These are phyloP conservation scores for Arxiozyma slooffiae DNA, from an alignment of 1,139 yeast genomes.

Conservation along the genomic window DNA sequence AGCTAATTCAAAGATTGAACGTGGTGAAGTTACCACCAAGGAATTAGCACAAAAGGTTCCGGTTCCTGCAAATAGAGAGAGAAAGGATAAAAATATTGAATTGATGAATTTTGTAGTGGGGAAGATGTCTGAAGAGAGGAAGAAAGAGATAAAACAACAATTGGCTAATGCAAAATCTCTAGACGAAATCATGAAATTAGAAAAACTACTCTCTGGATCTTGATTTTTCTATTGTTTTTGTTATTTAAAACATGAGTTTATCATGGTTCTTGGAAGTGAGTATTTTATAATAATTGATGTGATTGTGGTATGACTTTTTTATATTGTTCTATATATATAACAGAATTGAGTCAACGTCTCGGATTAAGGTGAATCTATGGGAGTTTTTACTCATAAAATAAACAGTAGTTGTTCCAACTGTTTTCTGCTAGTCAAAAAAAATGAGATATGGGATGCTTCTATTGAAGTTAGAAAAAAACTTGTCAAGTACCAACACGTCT, in stretches of 20 bases:
- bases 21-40: too few species aligned
- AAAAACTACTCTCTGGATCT: conserved; percentile 33
- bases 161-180: conserved; percentile 55
- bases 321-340: too few species aligned
- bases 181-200: conserved; percentile 67
- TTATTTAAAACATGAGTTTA: too few species aligned
- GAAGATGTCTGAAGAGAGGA: conserved; percentile 45
- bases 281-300: too few species aligned
- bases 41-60: background rate
- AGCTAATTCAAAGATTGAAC: conserved; percentile 31
- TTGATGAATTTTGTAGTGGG: conserved; percentile 30
- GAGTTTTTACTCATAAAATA: too few species aligned
- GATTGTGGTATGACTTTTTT: too few species aligned
- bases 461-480: background rate
- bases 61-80: background rate
- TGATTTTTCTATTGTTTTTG: background rate
- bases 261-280: background rate
- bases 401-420: background rate
- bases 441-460: background rate
- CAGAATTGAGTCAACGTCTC: background rate
- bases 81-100: conserved; percentile 26
- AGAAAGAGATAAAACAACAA: conserved; percentile 40
- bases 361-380: background rate
- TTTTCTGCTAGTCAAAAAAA: too few species aligned
- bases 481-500: too few species aligned